A percentile compares a stretch with the other conserved stretches of the same genome.
Evolutionary conservation across 306 rosid genomes (phyloP).

Genomic region (Trichosanthes truncata): DNA sequence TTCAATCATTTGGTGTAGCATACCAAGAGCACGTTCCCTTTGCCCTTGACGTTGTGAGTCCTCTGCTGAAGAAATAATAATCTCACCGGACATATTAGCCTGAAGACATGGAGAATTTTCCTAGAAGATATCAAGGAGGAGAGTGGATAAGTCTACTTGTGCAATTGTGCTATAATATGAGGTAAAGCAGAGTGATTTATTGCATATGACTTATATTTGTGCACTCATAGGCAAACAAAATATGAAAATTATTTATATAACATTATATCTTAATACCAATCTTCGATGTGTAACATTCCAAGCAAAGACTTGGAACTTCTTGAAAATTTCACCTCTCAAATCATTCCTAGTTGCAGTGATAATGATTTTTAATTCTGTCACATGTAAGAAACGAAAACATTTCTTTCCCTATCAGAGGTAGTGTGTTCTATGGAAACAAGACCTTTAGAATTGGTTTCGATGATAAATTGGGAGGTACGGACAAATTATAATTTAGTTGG

Average conservation of each 20-base stretch:
- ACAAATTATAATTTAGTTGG: too few relatives aligned
- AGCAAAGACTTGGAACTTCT: background rate
- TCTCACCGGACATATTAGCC: constrained; percentile 67
- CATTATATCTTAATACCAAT: background rate
- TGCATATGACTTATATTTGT: background rate
- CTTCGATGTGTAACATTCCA: background rate
- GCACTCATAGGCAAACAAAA: background rate
- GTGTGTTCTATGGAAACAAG: background rate
- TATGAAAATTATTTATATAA: background rate
- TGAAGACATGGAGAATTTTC: constrained; percentile 67
- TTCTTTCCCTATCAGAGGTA: background rate
- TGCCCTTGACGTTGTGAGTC: constrained; percentile 74
- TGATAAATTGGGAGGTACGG: too few relatives aligned
- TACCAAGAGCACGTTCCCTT: constrained; percentile 89
- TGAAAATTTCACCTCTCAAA: background rate
- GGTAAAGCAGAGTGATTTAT: background rate
- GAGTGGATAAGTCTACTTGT: constrained; percentile 12
- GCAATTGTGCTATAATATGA: background rate
- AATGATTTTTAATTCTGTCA: background rate
- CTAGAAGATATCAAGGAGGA: constrained; percentile 37
- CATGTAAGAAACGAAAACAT: background rate
- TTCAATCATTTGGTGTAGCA: constrained; percentile 95
- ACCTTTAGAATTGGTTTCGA: background rate
- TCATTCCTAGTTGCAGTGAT: background rate
- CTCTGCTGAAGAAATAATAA: constrained; percentile 38